These are phyloP conservation scores for Monosporascus sp. DNA, from an alignment of 2,329 filamentous ascomycete genomes.

Conservation along the genomic window DNA sequence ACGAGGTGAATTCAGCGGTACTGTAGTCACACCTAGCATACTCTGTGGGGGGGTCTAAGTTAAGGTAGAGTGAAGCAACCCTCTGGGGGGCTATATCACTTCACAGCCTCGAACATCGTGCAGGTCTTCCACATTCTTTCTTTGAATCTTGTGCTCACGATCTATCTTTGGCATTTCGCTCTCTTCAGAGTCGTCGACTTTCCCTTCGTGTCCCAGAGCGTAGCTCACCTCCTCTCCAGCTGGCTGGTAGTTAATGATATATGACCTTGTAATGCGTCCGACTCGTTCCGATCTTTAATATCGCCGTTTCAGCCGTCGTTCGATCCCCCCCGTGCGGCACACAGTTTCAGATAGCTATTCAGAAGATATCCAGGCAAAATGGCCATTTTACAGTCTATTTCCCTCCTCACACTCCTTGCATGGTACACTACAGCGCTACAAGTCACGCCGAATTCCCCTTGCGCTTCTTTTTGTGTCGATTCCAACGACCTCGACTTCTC, in stretches of 20 bases:
- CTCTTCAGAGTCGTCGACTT: constrained; percentile 5
- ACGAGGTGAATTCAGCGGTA: not conserved
- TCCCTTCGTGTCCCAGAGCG: not conserved
- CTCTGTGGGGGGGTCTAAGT: not conserved
- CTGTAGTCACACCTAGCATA: not conserved
- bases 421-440: constrained; percentile 30
- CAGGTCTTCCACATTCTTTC: not conserved
- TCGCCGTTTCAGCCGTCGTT: not conserved
- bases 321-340: not conserved
- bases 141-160: not conserved
- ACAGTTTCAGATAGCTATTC: not conserved
- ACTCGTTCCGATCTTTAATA: not conserved
- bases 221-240: constrained; percentile 14
- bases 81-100: constrained; percentile 1
- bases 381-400: constrained; percentile 16
- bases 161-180: constrained; percentile 8
- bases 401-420: constrained; percentile 17
- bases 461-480: constrained; percentile 44
- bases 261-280: not conserved
- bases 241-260: constrained; percentile 20
- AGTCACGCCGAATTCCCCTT: constrained; percentile 50
- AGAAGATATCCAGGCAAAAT: constrained; percentile 18
- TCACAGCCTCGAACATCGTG: not conserved
- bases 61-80: not conserved
- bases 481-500: constrained; percentile 33